Percentiles rank a stretch among this genome's conserved stretches.
Conservation (phyloP, 2,329 filamentous ascomycete species). For the Neonectria punicea region DNA sequence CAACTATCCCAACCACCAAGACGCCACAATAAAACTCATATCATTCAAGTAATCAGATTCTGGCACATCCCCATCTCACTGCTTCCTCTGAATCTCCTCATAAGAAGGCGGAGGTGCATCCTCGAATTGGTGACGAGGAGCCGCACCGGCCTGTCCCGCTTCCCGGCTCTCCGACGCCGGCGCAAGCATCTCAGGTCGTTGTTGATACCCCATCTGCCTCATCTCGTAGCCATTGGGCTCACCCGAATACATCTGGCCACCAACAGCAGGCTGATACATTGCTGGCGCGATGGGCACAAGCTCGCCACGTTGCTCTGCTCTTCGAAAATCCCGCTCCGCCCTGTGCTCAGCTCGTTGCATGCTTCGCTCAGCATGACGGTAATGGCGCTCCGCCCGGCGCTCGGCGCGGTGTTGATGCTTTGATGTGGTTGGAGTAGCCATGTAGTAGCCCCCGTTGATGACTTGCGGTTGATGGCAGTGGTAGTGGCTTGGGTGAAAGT, state of each 20-base stretch:
- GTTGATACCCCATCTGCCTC: conserved; percentile 4
- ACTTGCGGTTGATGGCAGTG: background rate
- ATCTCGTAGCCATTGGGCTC: conserved; percentile 3
- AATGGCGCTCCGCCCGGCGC: conserved; percentile 32
- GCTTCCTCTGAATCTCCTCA: conserved; percentile 33
- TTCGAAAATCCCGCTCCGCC: conserved; percentile 26
- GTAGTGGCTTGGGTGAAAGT: background rate
- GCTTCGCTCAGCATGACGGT: conserved; percentile 34
- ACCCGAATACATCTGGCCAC: background rate
- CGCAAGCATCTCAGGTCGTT: background rate
- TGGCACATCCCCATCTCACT: background rate
- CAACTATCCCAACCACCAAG: background rate
- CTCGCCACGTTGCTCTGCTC: conserved; percentile 29
- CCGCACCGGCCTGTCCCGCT: background rate
- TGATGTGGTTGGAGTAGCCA: conserved; percentile 9
- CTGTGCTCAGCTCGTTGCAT: conserved; percentile 36
- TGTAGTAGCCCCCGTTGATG: background rate
- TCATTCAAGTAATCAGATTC: background rate
- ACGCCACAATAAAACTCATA: background rate
- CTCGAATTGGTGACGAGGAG: background rate
- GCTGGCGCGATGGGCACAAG: conserved; percentile 14
- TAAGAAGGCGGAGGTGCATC: conserved; percentile 39
- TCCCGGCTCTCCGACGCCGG: conserved; percentile 3
- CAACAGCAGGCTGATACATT: conserved; percentile 15
- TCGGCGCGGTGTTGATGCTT: conserved; percentile 27